A percentile compares a stretch with the other conserved stretches of the same genome.
Evolutionary conservation across 768 basidiomycete species (phyloP).

Genomic region (Agaricus blazei): DNA sequence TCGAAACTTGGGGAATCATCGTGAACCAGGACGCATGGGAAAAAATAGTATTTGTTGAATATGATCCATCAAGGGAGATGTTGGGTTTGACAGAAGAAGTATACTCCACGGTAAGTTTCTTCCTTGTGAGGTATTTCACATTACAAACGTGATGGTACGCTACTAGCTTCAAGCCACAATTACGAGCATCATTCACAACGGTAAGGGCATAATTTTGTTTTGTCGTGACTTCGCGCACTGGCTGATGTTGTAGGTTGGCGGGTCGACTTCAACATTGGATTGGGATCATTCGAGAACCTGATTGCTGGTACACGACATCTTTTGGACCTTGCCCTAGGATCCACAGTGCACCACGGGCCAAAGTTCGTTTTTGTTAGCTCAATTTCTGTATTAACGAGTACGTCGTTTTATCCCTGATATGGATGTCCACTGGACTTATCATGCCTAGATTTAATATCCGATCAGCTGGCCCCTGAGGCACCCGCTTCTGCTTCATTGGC

Average conservation of each 20-base stretch:
- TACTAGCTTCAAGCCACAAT: conserved; percentile 14
- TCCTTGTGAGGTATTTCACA: neutral
- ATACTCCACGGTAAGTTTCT: neutral
- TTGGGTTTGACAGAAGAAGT: neutral
- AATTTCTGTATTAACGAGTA: neutral
- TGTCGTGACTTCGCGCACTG: neutral
- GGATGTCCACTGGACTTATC: too few species aligned
- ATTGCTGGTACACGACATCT: neutral
- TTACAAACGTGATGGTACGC: neutral
- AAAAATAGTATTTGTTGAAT: neutral
- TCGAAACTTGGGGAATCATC: neutral
- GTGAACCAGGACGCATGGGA: too few species aligned
- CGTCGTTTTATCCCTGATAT: neutral
- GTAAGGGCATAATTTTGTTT: neutral
- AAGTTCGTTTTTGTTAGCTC: conserved; percentile 1
- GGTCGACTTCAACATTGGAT: neutral
- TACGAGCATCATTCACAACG: neutral
- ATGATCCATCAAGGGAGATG: neutral
- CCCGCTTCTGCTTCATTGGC: neutral
- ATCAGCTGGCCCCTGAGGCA: neutral
- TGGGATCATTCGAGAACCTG: neutral
- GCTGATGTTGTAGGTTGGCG: neutral
- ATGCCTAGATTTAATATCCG: neutral
- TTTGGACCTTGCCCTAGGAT: neutral
- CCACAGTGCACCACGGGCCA: neutral